These are phyloP conservation scores for Podaxis rugospora DNA, from an alignment of 768 basidiomycete genomes.

Conservation along the genomic window DNA sequence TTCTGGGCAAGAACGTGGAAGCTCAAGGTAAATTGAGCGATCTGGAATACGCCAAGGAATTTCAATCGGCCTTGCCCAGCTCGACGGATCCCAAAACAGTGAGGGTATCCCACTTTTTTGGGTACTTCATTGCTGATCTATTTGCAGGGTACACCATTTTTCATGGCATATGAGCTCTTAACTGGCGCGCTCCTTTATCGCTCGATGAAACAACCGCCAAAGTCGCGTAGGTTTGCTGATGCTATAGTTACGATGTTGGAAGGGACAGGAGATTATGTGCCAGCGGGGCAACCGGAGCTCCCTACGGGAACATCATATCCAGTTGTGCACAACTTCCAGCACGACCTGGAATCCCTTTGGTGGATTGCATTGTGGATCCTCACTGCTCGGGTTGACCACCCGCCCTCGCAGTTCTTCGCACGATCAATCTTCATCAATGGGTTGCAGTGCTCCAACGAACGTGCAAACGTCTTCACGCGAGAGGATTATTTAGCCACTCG, in stretches of 20 bases:
- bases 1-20: neutral
- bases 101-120: neutral
- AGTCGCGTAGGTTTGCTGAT: neutral
- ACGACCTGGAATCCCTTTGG: conserved; percentile 7
- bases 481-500: neutral
- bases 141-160: conserved; percentile 9
- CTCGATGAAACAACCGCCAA: too few relatives aligned
- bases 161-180: conserved; percentile 8
- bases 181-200: neutral
- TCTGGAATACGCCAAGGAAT: neutral
- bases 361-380: conserved; percentile 6
- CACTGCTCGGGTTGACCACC: neutral
- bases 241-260: neutral
- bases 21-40: neutral
- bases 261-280: neutral
- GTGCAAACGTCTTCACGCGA: neutral
- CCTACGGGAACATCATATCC: neutral
- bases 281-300: neutral
- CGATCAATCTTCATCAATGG: neutral
- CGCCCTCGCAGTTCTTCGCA: neutral
- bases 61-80: neutral
- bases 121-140: neutral
- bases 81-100: conserved; percentile 1
- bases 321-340: neutral
- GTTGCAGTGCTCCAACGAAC: neutral